Base-by-base conservation (phyloP, 176 grass and related monocot species). In the Alopecurus myosuroides region DNA sequence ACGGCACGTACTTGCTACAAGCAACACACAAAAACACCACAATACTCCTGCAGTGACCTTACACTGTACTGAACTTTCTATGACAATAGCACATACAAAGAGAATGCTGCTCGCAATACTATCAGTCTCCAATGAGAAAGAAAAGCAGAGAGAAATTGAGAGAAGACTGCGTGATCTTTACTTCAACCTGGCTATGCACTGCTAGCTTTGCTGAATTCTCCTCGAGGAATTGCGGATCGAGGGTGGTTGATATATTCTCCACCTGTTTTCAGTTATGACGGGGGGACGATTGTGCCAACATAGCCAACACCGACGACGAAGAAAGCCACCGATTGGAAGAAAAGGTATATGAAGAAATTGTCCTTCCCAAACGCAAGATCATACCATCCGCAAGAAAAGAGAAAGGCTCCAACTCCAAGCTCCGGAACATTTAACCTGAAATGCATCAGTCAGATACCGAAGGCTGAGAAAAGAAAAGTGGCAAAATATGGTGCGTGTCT, bases 331-430 rank as follows among this genome's bases (percentile, higher is more conserved):
- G 92, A 70, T 53, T 92, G 88, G 44, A 92, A 89, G 79, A 91
- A 97, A 77, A 97, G 89, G 81, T 97, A 97, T 40, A 97, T 70
- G 77, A 89, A 97, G 77, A 92, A 97, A 80, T 88, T 45, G 75
- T 92, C 84, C 75, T 45, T 89, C 46, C 90, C 80, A 13, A 88
- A 94, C 0, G 82, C 89, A 6, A 85, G 19, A 81, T 97, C 95
- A 14, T 89, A 91, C 46, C 88, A 92, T 52, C 88, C 92, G 70
- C 92, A 94, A 3, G 88, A 73, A 65, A 91, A 91, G 40, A 97
- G 90, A 77, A 87, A 97, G 13, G 76, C 60, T 40, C 74, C 82
- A 42, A 94, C 84, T 4, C 77, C 84, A 30, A 97, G 80, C 82
- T 97, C 95, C 6, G 81, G 74, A 40, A 91, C 64, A 31, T 94